Evolutionary conservation across 2,329 filamentous ascomycete genomes (phyloP).

Genomic region (Beauveria medogensis): DNA sequence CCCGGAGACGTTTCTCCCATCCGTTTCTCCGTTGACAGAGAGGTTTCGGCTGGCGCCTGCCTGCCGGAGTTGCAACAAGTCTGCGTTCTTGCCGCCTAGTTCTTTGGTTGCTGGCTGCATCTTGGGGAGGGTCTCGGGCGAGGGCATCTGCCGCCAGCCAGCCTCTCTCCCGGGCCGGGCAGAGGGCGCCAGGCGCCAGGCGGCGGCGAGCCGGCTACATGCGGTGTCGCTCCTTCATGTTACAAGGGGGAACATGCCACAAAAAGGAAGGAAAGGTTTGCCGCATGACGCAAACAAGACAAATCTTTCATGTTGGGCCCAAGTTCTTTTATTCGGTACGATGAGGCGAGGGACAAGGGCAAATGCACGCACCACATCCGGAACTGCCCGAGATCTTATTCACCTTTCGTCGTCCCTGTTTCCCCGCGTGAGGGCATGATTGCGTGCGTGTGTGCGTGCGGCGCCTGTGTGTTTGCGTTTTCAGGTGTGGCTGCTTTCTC

Average conservation of each 20-base stretch:
- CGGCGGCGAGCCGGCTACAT: background rate
- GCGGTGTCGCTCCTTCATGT: too few relatives aligned
- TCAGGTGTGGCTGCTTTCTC: background rate
- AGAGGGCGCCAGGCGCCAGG: background rate
- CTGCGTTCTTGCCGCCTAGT: too few relatives aligned
- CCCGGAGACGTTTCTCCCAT: background rate
- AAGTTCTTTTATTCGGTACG: background rate
- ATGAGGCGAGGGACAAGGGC: background rate
- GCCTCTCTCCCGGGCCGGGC: background rate
- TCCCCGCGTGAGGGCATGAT: background rate
- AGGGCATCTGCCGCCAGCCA: background rate
- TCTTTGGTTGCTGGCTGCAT: too few relatives aligned
- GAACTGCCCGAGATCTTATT: slow-evolving; percentile 5
- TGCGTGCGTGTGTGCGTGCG: background rate
- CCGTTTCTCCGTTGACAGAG: background rate
- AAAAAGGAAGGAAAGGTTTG: too few relatives aligned
- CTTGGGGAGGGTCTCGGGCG: background rate
- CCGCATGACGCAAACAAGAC: too few relatives aligned
- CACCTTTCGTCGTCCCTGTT: background rate
- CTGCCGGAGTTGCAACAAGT: too few relatives aligned
- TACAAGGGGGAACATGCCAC: too few relatives aligned
- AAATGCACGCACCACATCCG: background rate
- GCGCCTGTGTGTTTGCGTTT: background rate
- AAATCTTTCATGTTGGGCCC: background rate
- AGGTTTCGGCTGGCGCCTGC: too few relatives aligned